Evolutionary conservation across 306 rosid species (phyloP).

Genomic region (Mimosa bimucronata): DNA sequence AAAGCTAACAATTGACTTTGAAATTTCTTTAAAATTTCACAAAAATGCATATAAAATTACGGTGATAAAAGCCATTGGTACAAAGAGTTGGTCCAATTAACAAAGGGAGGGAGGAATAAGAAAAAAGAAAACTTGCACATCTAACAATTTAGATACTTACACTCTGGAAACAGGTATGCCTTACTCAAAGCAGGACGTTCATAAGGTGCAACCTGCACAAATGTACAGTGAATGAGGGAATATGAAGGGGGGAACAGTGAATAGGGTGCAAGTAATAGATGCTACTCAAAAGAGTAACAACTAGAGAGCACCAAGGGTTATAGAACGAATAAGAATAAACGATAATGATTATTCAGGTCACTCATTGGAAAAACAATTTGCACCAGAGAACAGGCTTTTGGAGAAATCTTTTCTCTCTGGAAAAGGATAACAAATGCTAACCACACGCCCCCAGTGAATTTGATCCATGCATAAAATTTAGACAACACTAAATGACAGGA

Average conservation of each 20-base stretch:
- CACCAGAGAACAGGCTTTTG: neutral
- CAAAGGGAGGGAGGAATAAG: neutral
- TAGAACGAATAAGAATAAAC: neutral
- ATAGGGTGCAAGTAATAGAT: neutral
- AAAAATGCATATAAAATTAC: constrained; percentile 16
- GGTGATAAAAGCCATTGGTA: constrained; percentile 5
- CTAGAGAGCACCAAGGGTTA: neutral
- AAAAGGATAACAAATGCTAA: neutral
- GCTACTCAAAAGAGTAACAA: neutral
- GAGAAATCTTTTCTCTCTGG: neutral
- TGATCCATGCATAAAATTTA: neutral
- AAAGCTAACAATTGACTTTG: neutral
- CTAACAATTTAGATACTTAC: constrained; percentile 55
- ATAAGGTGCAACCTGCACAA: constrained; percentile 88
- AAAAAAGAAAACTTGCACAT: neutral
- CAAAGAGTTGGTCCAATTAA: constrained; percentile 16
- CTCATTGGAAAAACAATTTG: neutral
- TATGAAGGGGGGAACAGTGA: constrained; percentile 12
- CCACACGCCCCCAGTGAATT: neutral
- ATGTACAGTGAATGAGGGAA: constrained; percentile 22
- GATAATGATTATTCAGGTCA: constrained; percentile 1
- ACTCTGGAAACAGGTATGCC: constrained; percentile 91
- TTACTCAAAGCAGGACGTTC: constrained; percentile 99
- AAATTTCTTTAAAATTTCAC: neutral
- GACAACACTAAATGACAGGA: too few species aligned